Evolutionary conservation across 2,329 filamentous ascomycete genomes (phyloP).

Genomic region (Neopestalotiopsis sp.): DNA sequence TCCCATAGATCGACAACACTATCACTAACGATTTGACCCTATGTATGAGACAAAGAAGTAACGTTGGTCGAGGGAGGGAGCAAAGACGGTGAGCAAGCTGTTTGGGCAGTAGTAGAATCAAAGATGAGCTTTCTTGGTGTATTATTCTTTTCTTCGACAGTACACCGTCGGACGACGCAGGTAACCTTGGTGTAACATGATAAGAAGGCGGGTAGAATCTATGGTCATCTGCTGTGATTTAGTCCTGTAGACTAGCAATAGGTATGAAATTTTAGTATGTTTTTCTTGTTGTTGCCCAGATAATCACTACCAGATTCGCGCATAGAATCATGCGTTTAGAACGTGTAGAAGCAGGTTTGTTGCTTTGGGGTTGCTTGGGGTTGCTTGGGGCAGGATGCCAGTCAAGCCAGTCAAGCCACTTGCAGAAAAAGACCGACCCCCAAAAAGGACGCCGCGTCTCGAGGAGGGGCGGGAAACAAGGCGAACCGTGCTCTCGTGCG

Average conservation of each 20-base stretch:
- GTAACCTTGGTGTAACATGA: no score
- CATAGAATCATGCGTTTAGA: background rate
- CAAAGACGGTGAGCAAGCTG: no score
- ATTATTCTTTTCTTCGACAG: no score
- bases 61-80: no score
- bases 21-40: no score
- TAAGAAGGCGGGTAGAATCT: background rate
- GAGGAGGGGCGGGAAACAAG: background rate
- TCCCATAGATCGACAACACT: no score
- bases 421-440: background rate
- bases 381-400: background rate
- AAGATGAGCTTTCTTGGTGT: no score
- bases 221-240: background rate
- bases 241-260: background rate
- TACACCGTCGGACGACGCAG: no score
- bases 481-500: background rate
- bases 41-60: no score
- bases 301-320: background rate
- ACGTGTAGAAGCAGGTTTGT: background rate
- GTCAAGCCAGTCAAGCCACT: background rate
- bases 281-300: background rate
- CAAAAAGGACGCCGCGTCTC: background rate
- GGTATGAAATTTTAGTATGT: no score
- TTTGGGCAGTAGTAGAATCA: no score
- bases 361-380: background rate